Evolutionary conservation across 2,329 filamentous ascomycete species (phyloP).

Genomic region (Aureobasidium sp.): DNA sequence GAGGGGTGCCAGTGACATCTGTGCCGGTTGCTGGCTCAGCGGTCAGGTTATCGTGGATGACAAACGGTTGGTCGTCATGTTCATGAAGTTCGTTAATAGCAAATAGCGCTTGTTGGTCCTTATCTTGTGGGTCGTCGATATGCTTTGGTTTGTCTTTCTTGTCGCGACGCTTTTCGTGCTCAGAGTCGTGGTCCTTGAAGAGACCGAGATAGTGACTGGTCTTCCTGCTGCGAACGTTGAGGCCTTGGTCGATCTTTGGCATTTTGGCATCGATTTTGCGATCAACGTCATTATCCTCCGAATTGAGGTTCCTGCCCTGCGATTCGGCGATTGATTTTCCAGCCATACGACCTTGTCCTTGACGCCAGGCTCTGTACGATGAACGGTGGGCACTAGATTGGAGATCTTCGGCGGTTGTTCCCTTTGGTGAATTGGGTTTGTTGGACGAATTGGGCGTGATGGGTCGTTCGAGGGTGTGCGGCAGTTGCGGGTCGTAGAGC

Average conservation of each 20-base stretch:
- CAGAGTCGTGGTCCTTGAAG: conserved; percentile 53
- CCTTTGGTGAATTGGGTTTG: neutral
- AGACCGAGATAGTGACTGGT: conserved; percentile 57
- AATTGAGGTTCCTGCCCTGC: conserved; percentile 24
- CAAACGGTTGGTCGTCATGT: neutral
- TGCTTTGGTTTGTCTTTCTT: conserved; percentile 10
- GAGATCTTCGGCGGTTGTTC: conserved; percentile 11
- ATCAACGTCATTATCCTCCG: conserved; percentile 43
- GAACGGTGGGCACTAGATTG: conserved; percentile 32
- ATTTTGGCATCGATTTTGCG: conserved; percentile 57
- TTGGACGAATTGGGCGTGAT: neutral
- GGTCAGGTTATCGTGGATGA: neutral
- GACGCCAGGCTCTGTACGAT: conserved; percentile 40
- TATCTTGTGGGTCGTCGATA: neutral
- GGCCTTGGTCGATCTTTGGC: conserved; percentile 44
- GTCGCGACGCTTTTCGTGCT: conserved; percentile 42
- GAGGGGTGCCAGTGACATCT: neutral
- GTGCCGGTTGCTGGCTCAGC: neutral
- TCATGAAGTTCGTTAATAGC: neutral
- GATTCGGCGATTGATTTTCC: conserved; percentile 29
- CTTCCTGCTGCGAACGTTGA: conserved; percentile 53
- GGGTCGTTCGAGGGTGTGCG: neutral
- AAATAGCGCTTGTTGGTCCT: neutral
- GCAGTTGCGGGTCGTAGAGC: neutral
- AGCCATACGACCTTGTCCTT: conserved; percentile 37